Evolutionary conservation across 164 flowering plant species (phyloP).

Genomic region (Paratinospora sagittata): DNA sequence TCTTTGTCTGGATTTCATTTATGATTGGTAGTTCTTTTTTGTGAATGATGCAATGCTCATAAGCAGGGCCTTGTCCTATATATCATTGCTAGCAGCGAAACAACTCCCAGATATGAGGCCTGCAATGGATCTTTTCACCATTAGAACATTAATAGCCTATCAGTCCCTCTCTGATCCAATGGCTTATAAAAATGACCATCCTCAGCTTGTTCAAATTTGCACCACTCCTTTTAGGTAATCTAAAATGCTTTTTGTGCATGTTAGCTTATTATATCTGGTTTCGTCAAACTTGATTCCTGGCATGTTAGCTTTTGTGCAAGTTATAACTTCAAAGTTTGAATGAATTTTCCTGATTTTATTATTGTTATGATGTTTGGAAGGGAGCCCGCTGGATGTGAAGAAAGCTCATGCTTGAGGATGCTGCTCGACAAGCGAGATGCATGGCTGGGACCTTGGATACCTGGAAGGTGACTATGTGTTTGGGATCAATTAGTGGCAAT

Average conservation of each 20-base stretch:
- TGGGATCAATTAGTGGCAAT: background rate
- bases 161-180: conserved; percentile 86
- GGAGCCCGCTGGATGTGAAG: conserved; percentile 70
- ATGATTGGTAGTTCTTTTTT: background rate
- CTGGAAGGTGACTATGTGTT: conserved; percentile 68
- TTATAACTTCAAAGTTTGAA: background rate
- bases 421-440: conserved; percentile 94
- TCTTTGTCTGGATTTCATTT: background rate
- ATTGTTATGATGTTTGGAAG: conserved; percentile 26
- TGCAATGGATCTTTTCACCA: conserved; percentile 51
- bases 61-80: conserved; percentile 75
- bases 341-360: conserved; percentile 1
- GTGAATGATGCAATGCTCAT: conserved; percentile 4
- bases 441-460: conserved; percentile 95
- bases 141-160: conserved; percentile 63
- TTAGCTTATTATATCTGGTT: background rate
- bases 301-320: background rate
- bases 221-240: conserved; percentile 76
- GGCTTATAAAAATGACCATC: conserved; percentile 68
- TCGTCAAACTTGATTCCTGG: background rate
- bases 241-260: background rate
- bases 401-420: conserved; percentile 81
- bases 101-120: conserved; percentile 45
- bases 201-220: conserved; percentile 68
- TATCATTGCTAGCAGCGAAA: conserved; percentile 42